A percentile compares a stretch with the other conserved stretches of the same genome.
phyloP scores from a whole-genome alignment of 2,329 filamentous ascomycete species.

The Aspergillus aculeatus region DNA sequence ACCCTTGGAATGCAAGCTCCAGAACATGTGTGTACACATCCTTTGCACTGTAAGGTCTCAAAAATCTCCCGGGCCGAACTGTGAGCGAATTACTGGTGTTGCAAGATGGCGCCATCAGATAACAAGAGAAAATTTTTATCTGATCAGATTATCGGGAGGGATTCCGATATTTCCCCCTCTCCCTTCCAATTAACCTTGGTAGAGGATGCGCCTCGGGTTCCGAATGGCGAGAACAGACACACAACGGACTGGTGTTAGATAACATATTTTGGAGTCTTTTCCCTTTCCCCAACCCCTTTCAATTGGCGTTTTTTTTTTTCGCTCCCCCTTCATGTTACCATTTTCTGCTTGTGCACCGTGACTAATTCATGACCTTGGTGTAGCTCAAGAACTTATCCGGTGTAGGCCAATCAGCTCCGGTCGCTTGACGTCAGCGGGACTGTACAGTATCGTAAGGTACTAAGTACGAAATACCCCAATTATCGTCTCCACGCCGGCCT shows the following conservation, averaged over 20 bases:
- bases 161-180: not conserved
- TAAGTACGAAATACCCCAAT: no score
- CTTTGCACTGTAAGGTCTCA: not conserved
- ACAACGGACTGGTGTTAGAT: not conserved
- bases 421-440: constrained; percentile 11
- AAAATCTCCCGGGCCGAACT: constrained; percentile 1
- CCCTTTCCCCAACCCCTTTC: not conserved
- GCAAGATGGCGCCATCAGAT: constrained; percentile 26
- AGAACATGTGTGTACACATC: not conserved
- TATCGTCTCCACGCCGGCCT: no score
- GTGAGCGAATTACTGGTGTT: not conserved
- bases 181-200: not conserved
- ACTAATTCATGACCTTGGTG: not conserved
- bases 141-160: constrained; percentile 24
- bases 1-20: no score
- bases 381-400: not conserved
- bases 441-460: not conserved
- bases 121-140: constrained; percentile 26
- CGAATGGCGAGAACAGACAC: not conserved
- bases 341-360: not conserved
- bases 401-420: constrained; percentile 2
- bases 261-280: not conserved
- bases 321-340: no score
- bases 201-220: not conserved
- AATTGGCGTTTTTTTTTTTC: not conserved